These are phyloP conservation scores for Diatrype stigma DNA, from an alignment of 2,329 filamentous ascomycete species.

Conservation along the genomic window DNA sequence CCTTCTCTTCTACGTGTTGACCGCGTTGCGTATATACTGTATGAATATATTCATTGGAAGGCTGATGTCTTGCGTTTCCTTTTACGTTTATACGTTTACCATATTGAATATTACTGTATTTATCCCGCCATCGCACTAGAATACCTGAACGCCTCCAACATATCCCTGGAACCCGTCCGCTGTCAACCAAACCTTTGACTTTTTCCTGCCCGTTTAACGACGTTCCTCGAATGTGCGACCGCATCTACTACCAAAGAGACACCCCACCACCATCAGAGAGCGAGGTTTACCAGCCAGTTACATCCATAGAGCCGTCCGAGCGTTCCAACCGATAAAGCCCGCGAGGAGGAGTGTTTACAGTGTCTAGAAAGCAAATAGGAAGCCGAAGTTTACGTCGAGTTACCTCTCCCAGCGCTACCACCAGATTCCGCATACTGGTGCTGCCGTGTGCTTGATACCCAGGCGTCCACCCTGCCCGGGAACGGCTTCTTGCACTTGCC, in stretches of 20 bases:
- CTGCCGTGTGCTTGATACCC: background rate
- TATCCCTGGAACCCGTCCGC: background rate
- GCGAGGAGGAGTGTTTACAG: background rate
- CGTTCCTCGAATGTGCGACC: background rate
- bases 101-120: no score
- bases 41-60: no score
- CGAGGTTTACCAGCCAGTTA: background rate
- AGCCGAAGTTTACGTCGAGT: background rate
- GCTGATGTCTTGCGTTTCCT: no score
- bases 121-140: no score
- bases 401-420: no score
- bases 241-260: background rate
- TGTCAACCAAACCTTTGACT: background rate
- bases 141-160: no score
- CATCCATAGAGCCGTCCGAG: background rate
- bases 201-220: background rate
- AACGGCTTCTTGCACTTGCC: conserved; percentile 7
- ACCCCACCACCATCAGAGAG: background rate
- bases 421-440: no score
- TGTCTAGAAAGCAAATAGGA: background rate
- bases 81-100: background rate
- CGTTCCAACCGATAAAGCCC: background rate
- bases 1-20: no score
- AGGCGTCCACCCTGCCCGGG: conserved; percentile 7
- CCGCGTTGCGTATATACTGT: no score